Conservation (phyloP, 441 rosid genomes). For the Pelargonium citronellum region DNA sequence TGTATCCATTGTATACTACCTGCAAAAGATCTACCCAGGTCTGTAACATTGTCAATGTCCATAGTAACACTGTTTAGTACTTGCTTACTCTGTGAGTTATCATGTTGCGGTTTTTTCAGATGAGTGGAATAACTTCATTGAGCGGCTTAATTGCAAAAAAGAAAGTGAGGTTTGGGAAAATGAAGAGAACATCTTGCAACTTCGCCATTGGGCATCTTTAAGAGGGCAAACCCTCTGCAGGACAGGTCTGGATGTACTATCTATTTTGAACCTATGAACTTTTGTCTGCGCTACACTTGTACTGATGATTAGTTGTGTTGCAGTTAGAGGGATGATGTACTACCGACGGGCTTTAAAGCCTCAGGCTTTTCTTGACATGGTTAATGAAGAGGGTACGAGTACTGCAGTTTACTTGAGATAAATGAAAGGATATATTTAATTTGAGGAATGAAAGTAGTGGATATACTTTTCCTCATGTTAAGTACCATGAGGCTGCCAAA, state of each 20-base stretch:
- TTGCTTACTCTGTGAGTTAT: slow-evolving; percentile 11
- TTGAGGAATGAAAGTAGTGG: neutral
- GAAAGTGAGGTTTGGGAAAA: slow-evolving; percentile 67
- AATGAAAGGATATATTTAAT: neutral
- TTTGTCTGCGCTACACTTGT: slow-evolving; percentile 13
- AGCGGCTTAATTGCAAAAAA: slow-evolving; percentile 65
- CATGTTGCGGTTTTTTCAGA: slow-evolving; percentile 37
- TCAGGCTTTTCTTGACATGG: slow-evolving; percentile 99
- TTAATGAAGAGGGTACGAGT: slow-evolving; percentile 59
- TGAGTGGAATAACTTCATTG: slow-evolving; percentile 97
- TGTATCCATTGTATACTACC: slow-evolving; percentile 78
- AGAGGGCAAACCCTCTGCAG: slow-evolving; percentile 96
- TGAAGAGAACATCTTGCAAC: slow-evolving; percentile 87
- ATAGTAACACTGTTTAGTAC: slow-evolving; percentile 4
- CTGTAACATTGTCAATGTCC: slow-evolving; percentile 19
- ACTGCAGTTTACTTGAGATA: neutral
- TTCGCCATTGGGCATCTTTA: slow-evolving; percentile 95
- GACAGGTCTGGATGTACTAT: slow-evolving; percentile 53
- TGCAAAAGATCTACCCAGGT: slow-evolving; percentile 97
- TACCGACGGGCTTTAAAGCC: slow-evolving; percentile 91
- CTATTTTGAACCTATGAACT: slow-evolving; percentile 16
- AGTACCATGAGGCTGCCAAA: neutral
- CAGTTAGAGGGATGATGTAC: slow-evolving; percentile 99
- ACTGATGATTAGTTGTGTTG: slow-evolving; percentile 23
- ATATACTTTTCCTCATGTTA: neutral